A percentile compares a stretch with the other conserved stretches of the same genome.
Conservation (phyloP, 2,329 filamentous ascomycete species). For the Graphilbum ipis-grandicollis region DNA sequence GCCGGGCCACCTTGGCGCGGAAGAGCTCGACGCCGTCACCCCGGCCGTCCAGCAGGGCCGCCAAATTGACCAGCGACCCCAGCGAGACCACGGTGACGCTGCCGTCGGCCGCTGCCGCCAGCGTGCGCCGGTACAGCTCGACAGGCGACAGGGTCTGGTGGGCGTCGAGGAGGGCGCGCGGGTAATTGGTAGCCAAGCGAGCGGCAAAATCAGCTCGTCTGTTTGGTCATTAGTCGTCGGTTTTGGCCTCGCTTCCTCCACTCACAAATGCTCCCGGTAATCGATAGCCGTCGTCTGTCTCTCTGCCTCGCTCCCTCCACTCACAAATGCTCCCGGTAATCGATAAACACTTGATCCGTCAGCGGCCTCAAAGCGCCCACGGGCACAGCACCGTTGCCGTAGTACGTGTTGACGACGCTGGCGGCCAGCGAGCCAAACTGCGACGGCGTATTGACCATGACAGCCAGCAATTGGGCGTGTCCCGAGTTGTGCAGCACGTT, state of each 20-base stretch:
- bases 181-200: constrained; percentile 26
- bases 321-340: constrained; percentile 12
- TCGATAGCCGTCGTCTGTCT: constrained; percentile 17
- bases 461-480: constrained; percentile 16
- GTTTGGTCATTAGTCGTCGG: constrained; percentile 12
- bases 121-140: constrained; percentile 23
- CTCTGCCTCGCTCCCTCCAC: neutral
- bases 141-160: constrained; percentile 24
- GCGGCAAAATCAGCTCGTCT: constrained; percentile 25
- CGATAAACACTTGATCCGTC: constrained; percentile 25
- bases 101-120: constrained; percentile 19
- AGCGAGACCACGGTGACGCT: constrained; percentile 27
- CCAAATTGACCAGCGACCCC: constrained; percentile 28
- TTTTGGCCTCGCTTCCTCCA: neutral
- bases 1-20: constrained; percentile 24
- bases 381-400: constrained; percentile 17
- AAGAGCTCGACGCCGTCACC: constrained; percentile 22
- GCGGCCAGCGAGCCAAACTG: constrained; percentile 22
- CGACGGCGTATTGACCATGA: constrained; percentile 24
- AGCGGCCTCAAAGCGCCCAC: constrained; percentile 22
- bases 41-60: constrained; percentile 25
- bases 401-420: constrained; percentile 23
- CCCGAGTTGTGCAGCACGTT: constrained; percentile 2
- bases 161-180: constrained; percentile 17
- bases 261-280: constrained; percentile 7